These are phyloP conservation scores for Pestalotiopsis sp. DNA, from an alignment of 2,329 filamentous ascomycete genomes.

Conservation along the genomic window DNA sequence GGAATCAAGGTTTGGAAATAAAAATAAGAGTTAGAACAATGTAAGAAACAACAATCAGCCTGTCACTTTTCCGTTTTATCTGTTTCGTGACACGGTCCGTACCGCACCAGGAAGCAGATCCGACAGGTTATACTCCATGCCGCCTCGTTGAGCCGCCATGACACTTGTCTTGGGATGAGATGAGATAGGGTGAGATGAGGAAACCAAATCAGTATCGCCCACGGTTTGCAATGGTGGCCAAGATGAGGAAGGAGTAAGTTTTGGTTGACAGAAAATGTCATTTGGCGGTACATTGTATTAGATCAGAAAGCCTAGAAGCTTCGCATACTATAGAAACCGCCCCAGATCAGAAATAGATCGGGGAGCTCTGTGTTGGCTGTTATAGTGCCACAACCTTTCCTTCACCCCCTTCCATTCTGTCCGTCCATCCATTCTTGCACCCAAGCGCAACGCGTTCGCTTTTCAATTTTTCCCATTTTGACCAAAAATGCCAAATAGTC, in stretches of 20 bases:
- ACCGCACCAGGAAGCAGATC: not conserved
- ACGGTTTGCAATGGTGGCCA: not conserved
- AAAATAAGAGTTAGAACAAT: not conserved
- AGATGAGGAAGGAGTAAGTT: not conserved
- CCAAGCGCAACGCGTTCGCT: not conserved
- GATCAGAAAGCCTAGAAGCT: conserved; percentile 8
- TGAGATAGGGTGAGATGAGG: not conserved
- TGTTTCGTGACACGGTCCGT: not conserved
- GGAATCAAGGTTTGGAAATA: not conserved
- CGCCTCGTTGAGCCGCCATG: not conserved
- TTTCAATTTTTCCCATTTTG: not conserved
- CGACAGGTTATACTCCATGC: not conserved
- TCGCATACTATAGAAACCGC: conserved; percentile 1
- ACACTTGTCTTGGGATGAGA: not conserved
- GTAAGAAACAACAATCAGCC: not conserved
- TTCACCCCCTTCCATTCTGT: not conserved
- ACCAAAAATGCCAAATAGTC: not conserved
- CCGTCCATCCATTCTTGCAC: not conserved
- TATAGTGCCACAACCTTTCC: not conserved
- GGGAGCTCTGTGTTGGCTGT: not conserved
- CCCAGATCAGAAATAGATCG: not conserved
- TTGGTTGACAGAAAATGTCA: not conserved
- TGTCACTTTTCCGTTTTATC: not conserved
- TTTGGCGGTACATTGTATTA: not conserved
- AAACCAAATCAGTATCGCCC: not conserved